phyloP scores from a whole-genome alignment of 2,329 filamentous ascomycete genomes.

The Colletotrichum lini region DNA sequence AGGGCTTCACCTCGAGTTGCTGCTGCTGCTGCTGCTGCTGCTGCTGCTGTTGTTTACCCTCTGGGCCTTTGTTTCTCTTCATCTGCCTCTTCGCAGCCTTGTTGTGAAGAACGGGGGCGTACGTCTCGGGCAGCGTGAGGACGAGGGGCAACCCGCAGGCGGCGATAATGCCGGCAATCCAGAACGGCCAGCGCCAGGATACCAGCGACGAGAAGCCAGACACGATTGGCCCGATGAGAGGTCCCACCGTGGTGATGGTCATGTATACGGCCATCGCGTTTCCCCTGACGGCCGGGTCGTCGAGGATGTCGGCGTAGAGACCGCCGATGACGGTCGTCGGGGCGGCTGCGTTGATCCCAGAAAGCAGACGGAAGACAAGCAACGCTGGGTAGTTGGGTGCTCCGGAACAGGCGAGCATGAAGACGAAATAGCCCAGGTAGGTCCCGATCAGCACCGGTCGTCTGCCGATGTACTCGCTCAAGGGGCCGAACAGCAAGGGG shows the following conservation, averaged over 20 bases:
- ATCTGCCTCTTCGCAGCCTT: slow-evolving; percentile 62
- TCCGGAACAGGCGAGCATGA: slow-evolving; percentile 55
- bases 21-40: slow-evolving; percentile 48
- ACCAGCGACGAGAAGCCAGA: slow-evolving; percentile 64
- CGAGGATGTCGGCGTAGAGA: slow-evolving; percentile 52
- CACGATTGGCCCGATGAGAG: slow-evolving; percentile 65
- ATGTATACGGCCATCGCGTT: slow-evolving; percentile 54
- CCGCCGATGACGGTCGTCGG: slow-evolving; percentile 53
- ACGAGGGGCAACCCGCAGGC: slow-evolving; percentile 49
- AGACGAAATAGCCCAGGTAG: slow-evolving; percentile 52
- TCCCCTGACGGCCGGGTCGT: slow-evolving; percentile 50
- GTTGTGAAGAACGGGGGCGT: slow-evolving; percentile 65
- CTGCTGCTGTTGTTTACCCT: slow-evolving; percentile 55
- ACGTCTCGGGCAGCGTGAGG: slow-evolving; percentile 61
- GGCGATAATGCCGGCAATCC: slow-evolving; percentile 54
- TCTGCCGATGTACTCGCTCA: slow-evolving; percentile 54
- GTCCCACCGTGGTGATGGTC: slow-evolving; percentile 51
- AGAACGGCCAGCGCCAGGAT: slow-evolving; percentile 59
- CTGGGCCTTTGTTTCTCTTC: slow-evolving; percentile 62
- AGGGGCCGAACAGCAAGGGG: slow-evolving; percentile 52
- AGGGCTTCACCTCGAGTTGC: slow-evolving; percentile 51
- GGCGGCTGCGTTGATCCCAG: slow-evolving; percentile 52
- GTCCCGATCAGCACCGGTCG: slow-evolving; percentile 52
- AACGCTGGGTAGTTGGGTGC: slow-evolving; percentile 60
- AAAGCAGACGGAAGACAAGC: slow-evolving; percentile 57